phyloP scores from a whole-genome alignment of 2,329 filamentous ascomycete species.

The Plectosphaerella cucumerina region DNA sequence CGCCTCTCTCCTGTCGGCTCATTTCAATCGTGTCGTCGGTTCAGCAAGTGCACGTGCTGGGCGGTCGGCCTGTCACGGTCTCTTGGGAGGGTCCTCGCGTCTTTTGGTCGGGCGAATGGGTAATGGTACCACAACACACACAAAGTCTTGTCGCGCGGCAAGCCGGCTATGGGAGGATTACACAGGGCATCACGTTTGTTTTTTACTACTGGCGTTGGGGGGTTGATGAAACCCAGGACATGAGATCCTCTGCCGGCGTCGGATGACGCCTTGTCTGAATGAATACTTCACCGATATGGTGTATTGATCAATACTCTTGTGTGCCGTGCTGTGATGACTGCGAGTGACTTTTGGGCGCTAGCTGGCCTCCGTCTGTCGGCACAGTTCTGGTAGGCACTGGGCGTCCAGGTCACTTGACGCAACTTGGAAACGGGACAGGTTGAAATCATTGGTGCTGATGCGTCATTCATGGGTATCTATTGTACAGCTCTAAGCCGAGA shows the following conservation, averaged over 20 bases:
- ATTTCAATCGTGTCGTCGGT: background rate
- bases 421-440: background rate
- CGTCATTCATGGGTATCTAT: background rate
- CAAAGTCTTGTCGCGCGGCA: background rate
- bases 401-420: too few species aligned
- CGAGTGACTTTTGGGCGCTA: too few species aligned
- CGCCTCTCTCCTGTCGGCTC: background rate
- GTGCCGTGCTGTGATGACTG: background rate
- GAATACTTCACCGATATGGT: constrained; percentile 1
- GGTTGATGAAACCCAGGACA: constrained; percentile 1
- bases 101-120: too few species aligned
- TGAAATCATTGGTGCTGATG: too few species aligned
- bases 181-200: background rate
- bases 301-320: background rate
- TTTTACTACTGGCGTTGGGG: background rate
- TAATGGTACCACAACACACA: too few species aligned
- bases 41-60: background rate
- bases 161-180: background rate
- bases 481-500: constrained; percentile 22
- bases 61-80: background rate
- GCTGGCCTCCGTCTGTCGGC: too few species aligned
- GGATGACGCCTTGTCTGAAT: constrained; percentile 1
- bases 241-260: constrained; percentile 2
- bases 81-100: background rate
- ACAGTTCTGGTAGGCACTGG: too few species aligned